Evolutionary conservation across 2,329 filamentous ascomycete species (phyloP), one percentile per base, ranked within the genome.

Genomic region (Scedosporium aurantiacum): DNA sequence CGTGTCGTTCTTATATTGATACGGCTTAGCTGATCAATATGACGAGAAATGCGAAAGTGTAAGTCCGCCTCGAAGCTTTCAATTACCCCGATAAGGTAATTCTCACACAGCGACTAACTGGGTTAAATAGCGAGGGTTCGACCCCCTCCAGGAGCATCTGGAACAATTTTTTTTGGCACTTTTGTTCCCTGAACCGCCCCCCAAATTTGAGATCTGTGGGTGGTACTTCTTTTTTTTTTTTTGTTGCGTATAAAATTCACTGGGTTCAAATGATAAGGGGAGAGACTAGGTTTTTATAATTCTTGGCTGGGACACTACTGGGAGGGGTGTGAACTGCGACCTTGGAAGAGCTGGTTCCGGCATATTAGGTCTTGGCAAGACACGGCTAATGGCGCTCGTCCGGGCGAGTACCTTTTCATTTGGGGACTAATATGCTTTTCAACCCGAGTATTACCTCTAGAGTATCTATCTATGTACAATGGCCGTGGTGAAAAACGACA

Each of bases 1-100:
- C 63, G 63, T 64, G 63, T 64, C 63, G 63, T 64, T 64, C 63
- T 64, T 64, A 64, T 64, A 64, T 64, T 64, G 60, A 62, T 61
- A 43, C 43, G 60, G 60, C 58, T 47, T 54, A 47, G 18, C 63
- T 62, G 62, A 63, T 62, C 45, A 64, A 64, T 64, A 64, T 64
- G 63, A 62, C 62, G 61, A 60, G 58, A 63, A 64, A 64, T 64
- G 63, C 63, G 63, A 64, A 64, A 62, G 63, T 64, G 62, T 63
- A 63, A 60, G 62, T 63, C 16, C 5, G 32, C 21, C 32, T 3
- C 27, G 16, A 23, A 47, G 8, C 21, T 21, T n/a, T 61, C 62
- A 63, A 63, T 63, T 23, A 54, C 50, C 50, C 57, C 61, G n/a
- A 58, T 23, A 18, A 16, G 41, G 50, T 16, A 21, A 62, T 60